Conservation (phyloP, 1,284 basidiomycete genomes). For the Trichosporon sp. region DNA sequence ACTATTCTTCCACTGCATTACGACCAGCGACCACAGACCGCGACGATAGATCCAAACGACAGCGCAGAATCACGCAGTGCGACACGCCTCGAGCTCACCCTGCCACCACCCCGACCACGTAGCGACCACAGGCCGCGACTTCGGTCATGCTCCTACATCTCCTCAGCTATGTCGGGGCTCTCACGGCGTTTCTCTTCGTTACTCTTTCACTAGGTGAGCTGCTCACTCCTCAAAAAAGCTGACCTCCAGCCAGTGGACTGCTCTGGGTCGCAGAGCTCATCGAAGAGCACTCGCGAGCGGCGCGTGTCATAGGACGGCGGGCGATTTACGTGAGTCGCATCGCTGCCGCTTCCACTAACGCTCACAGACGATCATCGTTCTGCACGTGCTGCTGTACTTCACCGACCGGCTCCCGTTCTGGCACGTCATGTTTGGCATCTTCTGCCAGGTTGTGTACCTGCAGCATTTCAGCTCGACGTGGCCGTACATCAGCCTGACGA, state of each 20-base stretch:
- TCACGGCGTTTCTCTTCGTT: slow-evolving; percentile 69
- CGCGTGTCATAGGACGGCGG: slow-evolving; percentile 73
- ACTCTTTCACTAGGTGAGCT: slow-evolving; percentile 70
- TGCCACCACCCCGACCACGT: neutral
- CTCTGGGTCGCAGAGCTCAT: slow-evolving; percentile 90
- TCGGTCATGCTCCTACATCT: slow-evolving; percentile 41
- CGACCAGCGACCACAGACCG: neutral
- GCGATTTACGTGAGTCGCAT: slow-evolving; percentile 69
- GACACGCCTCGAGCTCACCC: neutral
- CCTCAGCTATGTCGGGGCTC: slow-evolving; percentile 59
- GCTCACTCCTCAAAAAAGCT: neutral
- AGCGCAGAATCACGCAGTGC: neutral
- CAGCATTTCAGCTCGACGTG: slow-evolving; percentile 82
- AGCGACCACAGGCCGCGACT: neutral
- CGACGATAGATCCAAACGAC: neutral
- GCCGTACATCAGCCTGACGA: slow-evolving; percentile 85
- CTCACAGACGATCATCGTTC: slow-evolving; percentile 64
- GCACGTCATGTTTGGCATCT: slow-evolving; percentile 69
- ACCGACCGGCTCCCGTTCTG: slow-evolving; percentile 71
- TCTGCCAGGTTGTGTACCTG: slow-evolving; percentile 79
- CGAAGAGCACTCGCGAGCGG: slow-evolving; percentile 78
- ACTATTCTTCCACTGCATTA: neutral
- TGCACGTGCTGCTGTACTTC: slow-evolving; percentile 72
- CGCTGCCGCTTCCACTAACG: neutral
- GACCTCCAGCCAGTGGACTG: slow-evolving; percentile 71